Evolutionary conservation across 129 eudicot species (phyloP), one percentile per base, ranked within the genome.

Genomic region (Cynara cardunculus): DNA sequence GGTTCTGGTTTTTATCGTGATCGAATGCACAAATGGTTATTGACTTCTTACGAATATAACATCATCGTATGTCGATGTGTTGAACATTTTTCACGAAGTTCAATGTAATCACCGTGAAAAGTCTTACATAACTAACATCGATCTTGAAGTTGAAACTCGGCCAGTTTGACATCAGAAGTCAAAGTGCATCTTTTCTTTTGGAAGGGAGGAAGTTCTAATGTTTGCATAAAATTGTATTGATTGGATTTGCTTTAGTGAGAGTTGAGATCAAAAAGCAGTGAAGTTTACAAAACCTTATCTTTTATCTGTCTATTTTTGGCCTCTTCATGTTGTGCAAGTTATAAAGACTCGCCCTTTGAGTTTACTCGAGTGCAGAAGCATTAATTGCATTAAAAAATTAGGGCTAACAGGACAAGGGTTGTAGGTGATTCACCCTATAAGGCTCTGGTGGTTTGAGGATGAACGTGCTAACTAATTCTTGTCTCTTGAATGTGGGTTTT

Each of bases 111-210:
- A 34, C 30, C 72, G 25, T 72, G 25, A 31, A 14, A 81, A 27
- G 78, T 67, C 1, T 74, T 64, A 7, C n/a, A n/a, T 25, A 81
- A 28, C 68, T 74, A 46, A 22, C 34, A 49, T 81, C 32, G 85
- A 81, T 81, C 75, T 81, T 28, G 68, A 24, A 46, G 75, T 81
- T 31, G 67, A 65, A 65, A 21, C 25, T 56, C 61, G 70, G 56
- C 70, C 56, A 35, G 5, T 53, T 79, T 49, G 83, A 49, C 69
- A 24, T 70, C 35, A 32, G 35, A 79, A 70, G 83, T 79, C 77
- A 79, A 79, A 71, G 12, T 14, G 69, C 76, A 28, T 69, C 82
- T 7, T 4, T 6, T 69, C 39, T 27, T 27, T 9, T 44, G 5
- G 70, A 69, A 70, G 69, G 28, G 46, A 25, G 27, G 59, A 27